Conservation (phyloP, 257 asterid species). For the Solanum bulbocastanum region DNA sequence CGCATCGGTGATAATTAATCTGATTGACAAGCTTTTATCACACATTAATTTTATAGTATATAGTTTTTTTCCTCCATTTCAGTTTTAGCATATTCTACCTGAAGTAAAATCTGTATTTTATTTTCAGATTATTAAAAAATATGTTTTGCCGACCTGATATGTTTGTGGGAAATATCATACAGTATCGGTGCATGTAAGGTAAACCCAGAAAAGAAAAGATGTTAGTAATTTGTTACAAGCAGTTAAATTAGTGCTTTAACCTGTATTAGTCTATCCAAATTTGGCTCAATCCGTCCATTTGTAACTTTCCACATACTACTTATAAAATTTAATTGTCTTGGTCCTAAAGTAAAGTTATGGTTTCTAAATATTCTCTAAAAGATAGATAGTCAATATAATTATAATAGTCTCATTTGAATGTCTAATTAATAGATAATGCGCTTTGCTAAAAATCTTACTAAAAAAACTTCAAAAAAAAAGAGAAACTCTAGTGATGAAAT, state of each 20-base stretch:
- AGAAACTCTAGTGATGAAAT: neutral
- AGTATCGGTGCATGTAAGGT: neutral
- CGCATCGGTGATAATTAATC: neutral
- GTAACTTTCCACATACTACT: neutral
- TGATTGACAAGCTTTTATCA: neutral
- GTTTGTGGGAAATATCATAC: too few relatives aligned
- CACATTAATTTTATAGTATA: too few relatives aligned
- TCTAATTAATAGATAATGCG: neutral
- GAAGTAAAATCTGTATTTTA: neutral
- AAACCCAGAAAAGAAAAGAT: neutral
- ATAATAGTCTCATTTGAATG: neutral
- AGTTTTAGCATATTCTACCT: too few relatives aligned
- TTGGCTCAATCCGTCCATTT: too few relatives aligned
- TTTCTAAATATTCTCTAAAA: neutral
- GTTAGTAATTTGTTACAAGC: neutral
- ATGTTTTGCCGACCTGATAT: neutral
- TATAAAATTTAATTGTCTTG: neutral
- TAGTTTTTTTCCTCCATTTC: neutral
- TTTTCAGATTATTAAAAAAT: neutral
- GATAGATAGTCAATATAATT: neutral
- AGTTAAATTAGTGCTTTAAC: neutral
- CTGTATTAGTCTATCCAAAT: too few relatives aligned
- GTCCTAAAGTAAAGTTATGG: neutral
- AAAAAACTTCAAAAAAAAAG: too few relatives aligned
- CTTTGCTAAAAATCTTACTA: neutral